Evolutionary conservation across 1,284 basidiomycete genomes (phyloP), one percentile per base, ranked within the genome.

Genomic region (Malassezia arunalokei): DNA sequence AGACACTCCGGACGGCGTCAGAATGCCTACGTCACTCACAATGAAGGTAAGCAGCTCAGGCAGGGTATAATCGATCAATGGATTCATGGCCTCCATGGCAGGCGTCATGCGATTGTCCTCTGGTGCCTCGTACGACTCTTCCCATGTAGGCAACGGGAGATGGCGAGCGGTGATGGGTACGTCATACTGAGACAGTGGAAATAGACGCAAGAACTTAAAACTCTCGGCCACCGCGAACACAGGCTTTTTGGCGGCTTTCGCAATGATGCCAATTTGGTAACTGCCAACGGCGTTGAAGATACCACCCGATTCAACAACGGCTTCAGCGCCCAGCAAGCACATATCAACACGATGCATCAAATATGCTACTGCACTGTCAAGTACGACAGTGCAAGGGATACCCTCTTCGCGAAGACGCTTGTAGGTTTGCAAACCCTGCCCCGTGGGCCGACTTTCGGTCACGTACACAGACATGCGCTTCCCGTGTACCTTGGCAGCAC

Each of bases 381-480:
- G 80, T 8, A 98, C 84, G 51, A 98, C 84, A 1, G 87, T 89
- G 75, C 87, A 91, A 5, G 91, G 90, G 57, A 99, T 87, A 2
- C 90, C 90, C 14, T 83, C 84, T 29, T 83, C 82, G 29, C 57
- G 57, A 5, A 72, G 50, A 17, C 50, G 60, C 20, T 50, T 30
- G 65, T 65, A 71, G 47, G 73, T 76, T 43, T 39, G 37, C 30
- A 66, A 30, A 0, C 65, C 62, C 12, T 85, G 78, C 59, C 85
- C 83, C 70, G 83, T 81, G 63, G 89, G 90, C 60, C 89, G 79
- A 33, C 87, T 87, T 80, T 95, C 89, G 50, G 94, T 95, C 49
- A 99, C 94, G 73, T 90, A 98, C 40, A 98, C 92, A 66, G 85
- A 87, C 75, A 98, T 89, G 50, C 90, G 80, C 76, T 95, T 96